Evolutionary conservation across 2,329 filamentous ascomycete genomes (phyloP).

Genomic region (Aspergillus proliferans): DNA sequence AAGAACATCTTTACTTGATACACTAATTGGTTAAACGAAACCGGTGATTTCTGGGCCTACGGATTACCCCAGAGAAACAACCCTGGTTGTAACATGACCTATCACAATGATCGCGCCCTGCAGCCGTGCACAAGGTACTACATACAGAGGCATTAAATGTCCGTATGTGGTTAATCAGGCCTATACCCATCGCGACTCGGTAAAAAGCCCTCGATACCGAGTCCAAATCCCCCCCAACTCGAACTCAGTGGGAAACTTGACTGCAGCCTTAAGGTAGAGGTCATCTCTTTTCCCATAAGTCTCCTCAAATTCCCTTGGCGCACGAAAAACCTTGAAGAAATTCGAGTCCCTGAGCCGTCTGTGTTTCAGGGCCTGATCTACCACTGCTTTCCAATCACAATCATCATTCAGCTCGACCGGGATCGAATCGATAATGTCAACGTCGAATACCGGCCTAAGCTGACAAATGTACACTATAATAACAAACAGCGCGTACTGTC

Average conservation of each 20-base stretch:
- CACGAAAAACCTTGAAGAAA: constrained; percentile 4
- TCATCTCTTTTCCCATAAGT: constrained; percentile 31
- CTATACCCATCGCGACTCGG: too few species aligned
- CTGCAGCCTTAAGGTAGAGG: constrained; percentile 39
- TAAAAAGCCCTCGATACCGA: constrained; percentile 3
- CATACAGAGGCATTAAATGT: too few species aligned
- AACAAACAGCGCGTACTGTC: constrained; percentile 3
- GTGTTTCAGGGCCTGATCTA: neutral
- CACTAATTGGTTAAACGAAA: too few species aligned
- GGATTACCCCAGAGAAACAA: too few species aligned
- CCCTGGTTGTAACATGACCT: too few species aligned
- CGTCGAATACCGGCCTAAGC: neutral
- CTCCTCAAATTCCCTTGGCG: constrained; percentile 13
- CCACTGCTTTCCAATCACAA: neutral
- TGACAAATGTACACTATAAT: constrained; percentile 2
- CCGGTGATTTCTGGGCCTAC: too few species aligned
- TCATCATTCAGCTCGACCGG: neutral
- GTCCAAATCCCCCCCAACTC: constrained; percentile 3
- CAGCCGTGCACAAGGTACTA: too few species aligned
- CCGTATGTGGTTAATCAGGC: too few species aligned
- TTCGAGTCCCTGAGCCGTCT: constrained; percentile 1
- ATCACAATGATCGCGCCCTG: too few species aligned
- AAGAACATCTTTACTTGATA: too few species aligned
- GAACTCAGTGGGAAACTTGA: constrained; percentile 40
- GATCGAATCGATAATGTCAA: neutral